Evolutionary conservation across 2,329 filamentous ascomycete genomes (phyloP).

Genomic region (Penicillium hordei): DNA sequence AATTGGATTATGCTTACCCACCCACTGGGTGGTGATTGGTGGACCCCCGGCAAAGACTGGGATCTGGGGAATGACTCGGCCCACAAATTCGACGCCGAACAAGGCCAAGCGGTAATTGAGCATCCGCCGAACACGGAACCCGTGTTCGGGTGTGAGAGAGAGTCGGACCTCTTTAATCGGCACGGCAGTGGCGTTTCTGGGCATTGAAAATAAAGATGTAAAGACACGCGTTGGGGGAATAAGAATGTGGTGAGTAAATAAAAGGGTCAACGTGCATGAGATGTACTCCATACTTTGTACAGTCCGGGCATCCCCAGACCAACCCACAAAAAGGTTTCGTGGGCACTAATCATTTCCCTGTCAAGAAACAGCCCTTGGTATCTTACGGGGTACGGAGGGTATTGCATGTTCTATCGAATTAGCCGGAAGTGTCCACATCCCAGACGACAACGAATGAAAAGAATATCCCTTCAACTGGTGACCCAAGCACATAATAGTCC

Average conservation of each 20-base stretch:
- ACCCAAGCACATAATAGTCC: slow-evolving; percentile 14
- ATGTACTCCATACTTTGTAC: background rate
- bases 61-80: slow-evolving; percentile 25
- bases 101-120: slow-evolving; percentile 5
- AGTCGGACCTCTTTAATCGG: slow-evolving; percentile 5
- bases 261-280: background rate
- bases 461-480: background rate
- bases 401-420: slow-evolving; percentile 4
- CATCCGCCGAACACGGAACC: slow-evolving; percentile 3
- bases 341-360: slow-evolving; percentile 2
- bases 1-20: slow-evolving; percentile 3
- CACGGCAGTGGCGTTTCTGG: slow-evolving; percentile 3
- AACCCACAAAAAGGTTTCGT: slow-evolving; percentile 3
- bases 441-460: background rate
- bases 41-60: slow-evolving; percentile 5
- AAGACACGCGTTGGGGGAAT: background rate
- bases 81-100: slow-evolving; percentile 10
- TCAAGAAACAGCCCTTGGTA: background rate
- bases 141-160: slow-evolving; percentile 13
- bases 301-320: slow-evolving; percentile 2
- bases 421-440: slow-evolving; percentile 14
- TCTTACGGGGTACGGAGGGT: background rate
- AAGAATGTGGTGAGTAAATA: background rate
- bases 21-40: slow-evolving; percentile 6
- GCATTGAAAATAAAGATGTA: background rate